Base-by-base conservation (phyloP, 495 filamentous ascomycete genomes). In the Massariosphaeria phaeospora region DNA sequence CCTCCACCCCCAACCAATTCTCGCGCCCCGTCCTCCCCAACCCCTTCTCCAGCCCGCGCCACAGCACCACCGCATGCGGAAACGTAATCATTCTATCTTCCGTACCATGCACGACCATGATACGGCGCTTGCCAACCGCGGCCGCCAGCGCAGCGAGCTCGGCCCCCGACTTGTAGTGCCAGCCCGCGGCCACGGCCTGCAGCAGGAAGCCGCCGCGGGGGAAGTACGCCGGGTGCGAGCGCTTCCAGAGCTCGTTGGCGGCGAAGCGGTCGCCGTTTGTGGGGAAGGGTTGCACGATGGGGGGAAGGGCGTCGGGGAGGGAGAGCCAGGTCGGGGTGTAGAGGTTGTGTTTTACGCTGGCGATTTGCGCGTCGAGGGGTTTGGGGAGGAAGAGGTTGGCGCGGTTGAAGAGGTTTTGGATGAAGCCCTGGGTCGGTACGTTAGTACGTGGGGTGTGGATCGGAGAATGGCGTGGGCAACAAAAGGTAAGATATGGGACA, bases 221-320 rank as follows among this genome's bases (percentile, higher is more conserved):
- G 59, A 85, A 89, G 6, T 69, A 71, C 0, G 69, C 64, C 8
- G 61, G 58, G 44, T 86, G 72, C 20, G 67, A 65, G 9, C 84
- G 75, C 66, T 91, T 91, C 36, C 64, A 69, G 52, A 93, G 52
- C 66, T 91, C 85, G 45, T 85, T 80, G 5, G 89, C 88, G 0
- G 83, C 80, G 64, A 88, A 91, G 29, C 88, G 79, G 66, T 90
- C 84, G 30, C 80, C 86, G 64, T 89, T 91, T 47, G 75, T 89
- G 2, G 76, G 74, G 70, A 90, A 95, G 2, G 70, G 72, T 26
- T 70, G 43, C 20, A 64, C 51, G 59, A 39, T 50, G 68, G 48
- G 57, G 46, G 75, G 71, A 51, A 76, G 76, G 33, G 74, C 75
- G 67, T 94, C 89, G 0, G 83, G 79, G 9, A 58, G 53, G 10